Base-by-base conservation (phyloP, 129 eudicot species). In the Pulicaria dysenterica region DNA sequence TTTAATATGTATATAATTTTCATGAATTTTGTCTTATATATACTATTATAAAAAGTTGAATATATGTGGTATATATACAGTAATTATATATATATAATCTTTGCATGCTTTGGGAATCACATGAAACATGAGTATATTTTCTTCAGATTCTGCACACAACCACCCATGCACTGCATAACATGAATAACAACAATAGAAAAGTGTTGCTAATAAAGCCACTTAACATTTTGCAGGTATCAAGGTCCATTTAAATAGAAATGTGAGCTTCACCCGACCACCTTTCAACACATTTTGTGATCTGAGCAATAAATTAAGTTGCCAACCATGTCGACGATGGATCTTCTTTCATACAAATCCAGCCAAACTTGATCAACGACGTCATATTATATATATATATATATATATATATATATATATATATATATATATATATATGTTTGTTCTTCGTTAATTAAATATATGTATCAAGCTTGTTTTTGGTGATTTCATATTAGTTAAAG, bases 201-300 rank as follows among this genome's bases (percentile, higher is more conserved):
- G 57, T 34, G 55, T 57, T 8, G 56, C 73, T 64, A 56, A 54
- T 75, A 57, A 43, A 12, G 54, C 42, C 73, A 56, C 37, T 54
- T 65, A 67, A 75, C 56, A 12, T 44, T 51, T 74, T 74, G 54
- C 73, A 74, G 79, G 79, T 74, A 58, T 55, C 73, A 75, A 75
- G 79, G 65, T 44, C 79, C 58, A 44, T 42, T 75, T 75, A 65
- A 70, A 54, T 75, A 67, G 67, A 57, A 55, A 65, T 31, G 43
- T 43, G 73, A 75, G 79, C 73, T 75, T 54, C 66, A 65, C 65
- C 72, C 64, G 73, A 75, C 79, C 73, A 75, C 48, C 66, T 75
- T 75, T 65, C 79, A 75, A 75, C 73, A 34, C 37, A 65, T 65
- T 54, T 75, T 55, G 73, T 65, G 67, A 65, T 54, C 64, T 44